Conservation (phyloP, 768 basidiomycete species). For the Leucosporidium yakuticum region DNA sequence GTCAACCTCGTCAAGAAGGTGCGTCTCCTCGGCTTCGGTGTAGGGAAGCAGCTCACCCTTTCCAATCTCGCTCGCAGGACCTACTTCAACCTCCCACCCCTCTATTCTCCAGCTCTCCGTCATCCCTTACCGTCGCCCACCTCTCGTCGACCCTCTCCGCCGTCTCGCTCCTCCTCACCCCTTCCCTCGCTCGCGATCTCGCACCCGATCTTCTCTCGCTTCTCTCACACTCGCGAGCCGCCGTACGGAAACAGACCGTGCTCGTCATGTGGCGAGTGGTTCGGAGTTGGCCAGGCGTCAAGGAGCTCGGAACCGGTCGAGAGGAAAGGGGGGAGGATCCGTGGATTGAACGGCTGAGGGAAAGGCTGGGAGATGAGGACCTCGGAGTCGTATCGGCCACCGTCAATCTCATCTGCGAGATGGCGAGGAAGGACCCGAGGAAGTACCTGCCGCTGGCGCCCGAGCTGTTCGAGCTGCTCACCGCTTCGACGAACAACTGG, state of each 20-base stretch:
- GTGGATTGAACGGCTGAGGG: conserved; percentile 36
- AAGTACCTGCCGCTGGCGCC: conserved; percentile 85
- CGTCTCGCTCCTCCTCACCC: conserved; percentile 55
- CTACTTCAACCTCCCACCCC: conserved; percentile 45
- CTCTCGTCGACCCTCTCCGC: conserved; percentile 42
- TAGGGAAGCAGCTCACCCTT: not conserved
- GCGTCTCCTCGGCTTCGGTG: conserved; percentile 34
- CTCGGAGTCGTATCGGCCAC: conserved; percentile 75
- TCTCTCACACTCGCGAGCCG: conserved; percentile 79
- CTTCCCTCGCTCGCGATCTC: conserved; percentile 86
- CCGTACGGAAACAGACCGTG: conserved; percentile 84
- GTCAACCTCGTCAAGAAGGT: conserved; percentile 95
- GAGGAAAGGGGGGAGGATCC: conserved; percentile 52
- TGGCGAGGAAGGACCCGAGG: conserved; percentile 69
- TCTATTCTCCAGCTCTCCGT: conserved; percentile 20
- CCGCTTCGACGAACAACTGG: conserved; percentile 96
- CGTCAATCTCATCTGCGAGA: conserved; percentile 88
- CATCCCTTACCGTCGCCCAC: conserved; percentile 29
- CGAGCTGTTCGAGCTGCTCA: conserved; percentile 83
- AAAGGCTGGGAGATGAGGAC: conserved; percentile 46
- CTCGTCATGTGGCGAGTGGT: conserved; percentile 74
- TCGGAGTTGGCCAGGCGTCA: conserved; percentile 72
- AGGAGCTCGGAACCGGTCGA: conserved; percentile 55
- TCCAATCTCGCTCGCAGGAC: conserved; percentile 49
- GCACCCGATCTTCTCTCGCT: conserved; percentile 75